A percentile compares a stretch with the other conserved stretches of the same genome.
Evolutionary conservation across 2,329 filamentous ascomycete genomes (phyloP).

Genomic region (Nothophoma quercina): DNA sequence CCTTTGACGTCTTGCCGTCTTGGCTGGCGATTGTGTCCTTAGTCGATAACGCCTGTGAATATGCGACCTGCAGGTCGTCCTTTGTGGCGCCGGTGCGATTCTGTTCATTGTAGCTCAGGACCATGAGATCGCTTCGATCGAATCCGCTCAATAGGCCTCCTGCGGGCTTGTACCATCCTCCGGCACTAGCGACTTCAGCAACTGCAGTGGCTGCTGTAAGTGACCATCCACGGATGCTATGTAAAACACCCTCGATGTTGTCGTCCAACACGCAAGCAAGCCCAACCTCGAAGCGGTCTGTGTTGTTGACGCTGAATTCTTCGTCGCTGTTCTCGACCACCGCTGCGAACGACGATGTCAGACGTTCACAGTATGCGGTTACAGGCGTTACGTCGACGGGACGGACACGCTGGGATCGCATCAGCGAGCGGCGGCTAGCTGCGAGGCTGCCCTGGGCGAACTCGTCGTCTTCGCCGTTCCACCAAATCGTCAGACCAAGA

Average conservation of each 20-base stretch:
- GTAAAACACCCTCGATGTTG: slow-evolving; percentile 77
- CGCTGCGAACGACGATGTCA: slow-evolving; percentile 72
- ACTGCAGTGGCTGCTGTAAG: slow-evolving; percentile 78
- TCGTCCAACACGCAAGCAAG: slow-evolving; percentile 84
- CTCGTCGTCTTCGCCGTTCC: slow-evolving; percentile 75
- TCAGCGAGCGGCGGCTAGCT: slow-evolving; percentile 54
- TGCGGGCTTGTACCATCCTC: slow-evolving; percentile 74
- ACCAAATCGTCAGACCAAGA: slow-evolving; percentile 85
- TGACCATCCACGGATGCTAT: slow-evolving; percentile 80
- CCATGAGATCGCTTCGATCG: slow-evolving; percentile 83
- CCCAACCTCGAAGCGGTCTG: slow-evolving; percentile 79
- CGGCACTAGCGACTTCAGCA: slow-evolving; percentile 83
- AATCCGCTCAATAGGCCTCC: slow-evolving; percentile 69
- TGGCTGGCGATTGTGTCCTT: slow-evolving; percentile 53
- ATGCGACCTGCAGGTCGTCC: slow-evolving; percentile 79
- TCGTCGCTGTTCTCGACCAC: slow-evolving; percentile 71
- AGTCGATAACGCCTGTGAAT: slow-evolving; percentile 69
- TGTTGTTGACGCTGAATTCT: slow-evolving; percentile 75
- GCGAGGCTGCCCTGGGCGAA: slow-evolving; percentile 52
- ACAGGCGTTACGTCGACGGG: slow-evolving; percentile 62
- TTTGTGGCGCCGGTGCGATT: slow-evolving; percentile 64
- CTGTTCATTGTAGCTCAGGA: slow-evolving; percentile 69
- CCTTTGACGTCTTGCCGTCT: slow-evolving; percentile 49
- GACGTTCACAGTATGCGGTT: slow-evolving; percentile 75
- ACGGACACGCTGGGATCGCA: slow-evolving; percentile 52